These are phyloP conservation scores for Oryza nivara DNA, from an alignment of 176 grass and related monocot genomes.

Conservation along the genomic window DNA sequence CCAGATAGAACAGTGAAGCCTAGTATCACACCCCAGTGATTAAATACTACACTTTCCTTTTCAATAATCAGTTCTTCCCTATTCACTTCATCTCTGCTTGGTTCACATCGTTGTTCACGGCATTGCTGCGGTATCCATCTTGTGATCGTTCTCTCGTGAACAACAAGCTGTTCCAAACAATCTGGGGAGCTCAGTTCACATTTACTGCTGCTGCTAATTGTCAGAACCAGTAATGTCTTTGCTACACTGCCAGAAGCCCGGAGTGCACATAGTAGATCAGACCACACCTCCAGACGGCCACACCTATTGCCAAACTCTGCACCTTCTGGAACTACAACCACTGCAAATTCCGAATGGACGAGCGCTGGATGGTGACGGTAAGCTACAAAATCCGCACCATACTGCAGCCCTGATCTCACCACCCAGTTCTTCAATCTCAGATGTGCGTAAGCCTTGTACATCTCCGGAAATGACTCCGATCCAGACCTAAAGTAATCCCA, in stretches of 20 bases:
- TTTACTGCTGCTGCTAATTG: slow-evolving; percentile 1
- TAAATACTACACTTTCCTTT: neutral
- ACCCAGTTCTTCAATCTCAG: slow-evolving; percentile 79
- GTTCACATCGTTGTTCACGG: slow-evolving; percentile 33
- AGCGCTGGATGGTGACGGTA: slow-evolving; percentile 79
- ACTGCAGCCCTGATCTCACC: slow-evolving; percentile 51
- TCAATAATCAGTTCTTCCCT: neutral
- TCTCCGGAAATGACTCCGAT: slow-evolving; percentile 49
- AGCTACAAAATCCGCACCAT: slow-evolving; percentile 69
- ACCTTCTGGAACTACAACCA: slow-evolving; percentile 50
- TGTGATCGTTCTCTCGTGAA: slow-evolving; percentile 57
- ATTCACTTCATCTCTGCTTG: neutral
- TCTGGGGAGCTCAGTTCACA: slow-evolving; percentile 30
- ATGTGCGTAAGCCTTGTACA: slow-evolving; percentile 68
- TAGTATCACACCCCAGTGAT: slow-evolving; percentile 38
- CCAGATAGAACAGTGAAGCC: slow-evolving; percentile 39
- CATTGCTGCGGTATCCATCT: slow-evolving; percentile 64
- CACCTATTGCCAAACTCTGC: neutral
- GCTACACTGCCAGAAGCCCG: slow-evolving; percentile 67
- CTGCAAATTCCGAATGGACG: slow-evolving; percentile 78
- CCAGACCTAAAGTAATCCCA: slow-evolving; percentile 49
- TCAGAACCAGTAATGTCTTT: slow-evolving; percentile 69
- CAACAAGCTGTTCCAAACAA: slow-evolving; percentile 54
- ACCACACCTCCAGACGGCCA: slow-evolving; percentile 50
- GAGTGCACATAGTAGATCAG: slow-evolving; percentile 57